Base-by-base conservation (phyloP, 2,329 filamentous ascomycete genomes). In the Dactylellina haptotyla region DNA sequence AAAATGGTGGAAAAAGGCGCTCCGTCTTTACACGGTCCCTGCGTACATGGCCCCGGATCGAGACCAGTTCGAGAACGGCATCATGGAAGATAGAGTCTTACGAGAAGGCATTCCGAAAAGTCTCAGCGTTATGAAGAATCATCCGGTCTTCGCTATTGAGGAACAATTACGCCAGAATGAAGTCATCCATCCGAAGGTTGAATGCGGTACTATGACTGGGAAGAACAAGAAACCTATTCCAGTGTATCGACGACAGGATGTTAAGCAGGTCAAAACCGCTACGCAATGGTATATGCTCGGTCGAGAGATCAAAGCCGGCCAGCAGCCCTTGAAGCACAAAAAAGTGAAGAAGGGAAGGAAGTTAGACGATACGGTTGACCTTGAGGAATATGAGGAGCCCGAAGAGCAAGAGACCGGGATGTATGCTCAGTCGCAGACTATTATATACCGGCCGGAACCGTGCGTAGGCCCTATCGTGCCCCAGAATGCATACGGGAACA, bases 401-500 rank as follows among this genome's bases (percentile, higher is more conserved):
- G 80, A 81, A 6, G 83, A 83, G 14, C 82, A 83, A 0, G 83
- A 84, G 32, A 82, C 83, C 3, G 83, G 80, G 1, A 81, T 89
- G 1, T 90, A 87, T 78, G 87, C 84, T 0, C 79, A 84, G 18
- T 72, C 63, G 25, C 77, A 78, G 37, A 78, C 72, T 16, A 85
- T 90, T 12, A 73, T 89, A 0, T 98, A 96, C 80, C 81, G 86
- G 10, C 87, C 94, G 0, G 90, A 92, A 0, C 89, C 92, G 0
- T 89, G 98, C 0, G 83, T 90, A 2, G 82, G 88, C 57, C 93
- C 93, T 0, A 66, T 76, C 30, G 76, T 78, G 3, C 95, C 95
- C 0, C 96, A 95, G 81, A 99, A 99, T 77, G 88, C 89, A 34
- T 99, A 94, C 77, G 94, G 94, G 6, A 99, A 99, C 77, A 98